Conservation (phyloP, 805 yeast genomes). For the Kazachstania bromeliacearum region DNA sequence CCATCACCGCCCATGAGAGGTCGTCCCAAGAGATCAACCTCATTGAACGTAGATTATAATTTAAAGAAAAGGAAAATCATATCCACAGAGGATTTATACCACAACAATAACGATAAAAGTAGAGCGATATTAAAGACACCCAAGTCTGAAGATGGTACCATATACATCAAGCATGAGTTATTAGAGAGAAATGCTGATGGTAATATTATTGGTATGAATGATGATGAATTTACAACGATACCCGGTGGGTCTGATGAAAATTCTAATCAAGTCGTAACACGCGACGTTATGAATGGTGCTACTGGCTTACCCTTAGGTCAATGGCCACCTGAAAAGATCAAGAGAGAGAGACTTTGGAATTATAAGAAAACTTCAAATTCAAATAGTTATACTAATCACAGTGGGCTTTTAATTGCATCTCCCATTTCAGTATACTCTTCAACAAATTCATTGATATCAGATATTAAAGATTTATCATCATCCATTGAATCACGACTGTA, state of each 20-base stretch:
- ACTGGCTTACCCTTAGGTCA: conserved; percentile 69
- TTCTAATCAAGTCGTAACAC: background rate
- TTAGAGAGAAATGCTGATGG: conserved; percentile 16
- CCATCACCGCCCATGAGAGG: conserved; percentile 4
- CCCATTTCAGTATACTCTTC: background rate
- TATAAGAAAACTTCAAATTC: conserved; percentile 22
- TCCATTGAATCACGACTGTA: conserved; percentile 12
- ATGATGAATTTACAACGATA: conserved; percentile 18
- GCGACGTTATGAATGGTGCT: conserved; percentile 42
- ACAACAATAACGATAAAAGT: background rate
- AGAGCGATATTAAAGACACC: background rate
- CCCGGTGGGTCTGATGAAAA: background rate
- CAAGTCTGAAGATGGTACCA: background rate
- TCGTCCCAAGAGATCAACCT: conserved; percentile 24
- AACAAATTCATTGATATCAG: background rate
- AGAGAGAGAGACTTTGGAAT: conserved; percentile 49
- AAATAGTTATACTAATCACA: background rate
- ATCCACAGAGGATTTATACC: conserved; percentile 15
- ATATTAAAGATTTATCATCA: background rate
- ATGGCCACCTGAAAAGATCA: conserved; percentile 53
- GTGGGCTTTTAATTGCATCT: background rate
- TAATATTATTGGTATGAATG: conserved; percentile 29
- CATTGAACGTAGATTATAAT: conserved; percentile 27
- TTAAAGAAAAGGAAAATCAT: conserved; percentile 26
- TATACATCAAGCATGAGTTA: background rate